These are phyloP conservation scores for Cercophora samala DNA, from an alignment of 495 filamentous ascomycete species.

Conservation along the genomic window DNA sequence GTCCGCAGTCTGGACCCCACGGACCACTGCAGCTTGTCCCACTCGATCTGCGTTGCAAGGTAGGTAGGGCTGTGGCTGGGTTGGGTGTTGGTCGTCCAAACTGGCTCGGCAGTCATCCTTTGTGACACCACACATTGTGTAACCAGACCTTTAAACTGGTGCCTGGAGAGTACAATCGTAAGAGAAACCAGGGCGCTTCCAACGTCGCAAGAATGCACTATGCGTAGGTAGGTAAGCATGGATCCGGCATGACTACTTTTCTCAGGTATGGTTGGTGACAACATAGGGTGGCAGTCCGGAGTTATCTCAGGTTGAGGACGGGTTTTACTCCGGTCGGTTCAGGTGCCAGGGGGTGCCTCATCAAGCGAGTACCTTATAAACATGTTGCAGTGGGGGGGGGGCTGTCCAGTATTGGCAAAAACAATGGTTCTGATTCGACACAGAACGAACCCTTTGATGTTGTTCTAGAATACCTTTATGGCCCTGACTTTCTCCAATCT, in stretches of 20 bases:
- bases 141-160: neutral
- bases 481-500: no score
- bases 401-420: neutral
- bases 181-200: no score
- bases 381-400: no score
- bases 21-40: neutral
- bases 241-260: neutral
- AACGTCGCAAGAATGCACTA: neutral
- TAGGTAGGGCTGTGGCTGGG: constrained; percentile 4
- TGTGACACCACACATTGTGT: neutral
- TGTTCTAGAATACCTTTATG: neutral
- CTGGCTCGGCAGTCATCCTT: neutral
- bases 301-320: neutral
- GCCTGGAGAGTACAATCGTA: neutral
- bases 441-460: neutral
- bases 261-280: neutral
- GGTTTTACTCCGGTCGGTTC: neutral
- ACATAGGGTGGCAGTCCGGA: neutral
- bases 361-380: no score
- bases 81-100: neutral
- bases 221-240: no score
- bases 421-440: neutral
- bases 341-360: no score
- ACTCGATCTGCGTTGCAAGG: neutral
- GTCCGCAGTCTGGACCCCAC: neutral